Evolutionary conservation across 129 eudicot genomes (phyloP), one percentile per base, ranked within the genome.

Genomic region (Flaveria robusta): DNA sequence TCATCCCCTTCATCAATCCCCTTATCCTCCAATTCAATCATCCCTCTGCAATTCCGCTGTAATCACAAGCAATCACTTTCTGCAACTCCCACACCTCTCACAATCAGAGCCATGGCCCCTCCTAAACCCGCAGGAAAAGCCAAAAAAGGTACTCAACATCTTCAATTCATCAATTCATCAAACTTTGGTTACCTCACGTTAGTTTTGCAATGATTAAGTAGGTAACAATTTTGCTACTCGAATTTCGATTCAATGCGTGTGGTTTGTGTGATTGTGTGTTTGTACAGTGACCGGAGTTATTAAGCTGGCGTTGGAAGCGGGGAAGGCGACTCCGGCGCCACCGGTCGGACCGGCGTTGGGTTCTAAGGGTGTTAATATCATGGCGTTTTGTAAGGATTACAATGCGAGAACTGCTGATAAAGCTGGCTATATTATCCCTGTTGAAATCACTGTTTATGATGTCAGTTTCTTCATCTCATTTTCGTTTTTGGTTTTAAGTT

Each of bases 271-370:
- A 71, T 51, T 41, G 42, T 70, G 66, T 46, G 70, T 59, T 19
- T 73, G 45, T 71, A 78, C 87, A 94, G 99, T 94, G 72, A 83
- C 91, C 55, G 99, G 96, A 77, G 62, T 91, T 45, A 88, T 95
- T 60, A 91, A 95, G 89, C 83, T 95, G 85, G 97, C 97, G 62
- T 81, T 95, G 66, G 99, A 91, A 83, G 99, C 97, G 5, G 99
- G 99, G 65, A 95, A 91, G 79, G 99, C 97, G 3, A 91, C 99
- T 5, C 97, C 99, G 7, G 96, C 97, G 20, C 99, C 99, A 7
- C 99, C 97, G 0, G 99, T 95, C 43, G 99, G 99, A 7, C 99
- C 99, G 8, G 97, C 99, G 11, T 83, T 95, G 65, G 99, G 99
- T 77, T 88, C 99, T 0, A 95, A 95, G 85, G 99, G 99, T 59